phyloP scores from a whole-genome alignment of 2,329 filamentous ascomycete species.

The Elsinoe perseae region DNA sequence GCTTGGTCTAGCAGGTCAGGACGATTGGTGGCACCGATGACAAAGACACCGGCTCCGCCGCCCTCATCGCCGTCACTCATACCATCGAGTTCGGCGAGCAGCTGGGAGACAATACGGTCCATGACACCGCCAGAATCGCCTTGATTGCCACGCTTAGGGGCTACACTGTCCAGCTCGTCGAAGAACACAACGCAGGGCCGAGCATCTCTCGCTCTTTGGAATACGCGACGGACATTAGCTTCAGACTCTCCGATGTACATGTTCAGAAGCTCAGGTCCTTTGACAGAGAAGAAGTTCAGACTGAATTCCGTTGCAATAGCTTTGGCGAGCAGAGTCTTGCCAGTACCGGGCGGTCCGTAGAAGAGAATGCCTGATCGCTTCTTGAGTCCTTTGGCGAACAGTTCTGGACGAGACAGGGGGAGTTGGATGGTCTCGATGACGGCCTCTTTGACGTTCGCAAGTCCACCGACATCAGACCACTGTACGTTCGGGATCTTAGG shows the following conservation, averaged over 20 bases:
- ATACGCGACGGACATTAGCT: constrained; percentile 82
- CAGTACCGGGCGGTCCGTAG: constrained; percentile 83
- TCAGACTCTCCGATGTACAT: constrained; percentile 97
- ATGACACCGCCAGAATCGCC: constrained; percentile 96
- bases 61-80: constrained; percentile 88
- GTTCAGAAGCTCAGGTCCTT: constrained; percentile 83
- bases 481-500: constrained; percentile 96
- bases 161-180: constrained; percentile 86
- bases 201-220: constrained; percentile 78
- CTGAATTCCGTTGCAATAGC: constrained; percentile 91
- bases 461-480: constrained; percentile 91
- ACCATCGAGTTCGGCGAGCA: constrained; percentile 89
- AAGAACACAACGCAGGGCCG: constrained; percentile 88
- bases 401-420: constrained; percentile 79
- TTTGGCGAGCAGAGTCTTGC: constrained; percentile 87
- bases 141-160: constrained; percentile 93
- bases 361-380: constrained; percentile 91
- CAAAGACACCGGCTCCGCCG: constrained; percentile 73
- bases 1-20: constrained; percentile 90
- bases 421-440: constrained; percentile 94
- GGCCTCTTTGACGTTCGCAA: constrained; percentile 93
- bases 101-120: constrained; percentile 92
- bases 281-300: constrained; percentile 90
- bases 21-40: constrained; percentile 91
- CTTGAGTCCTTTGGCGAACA: constrained; percentile 97